Base-by-base conservation (phyloP, 2,329 filamentous ascomycete species). In the Fusarium sp. region DNA sequence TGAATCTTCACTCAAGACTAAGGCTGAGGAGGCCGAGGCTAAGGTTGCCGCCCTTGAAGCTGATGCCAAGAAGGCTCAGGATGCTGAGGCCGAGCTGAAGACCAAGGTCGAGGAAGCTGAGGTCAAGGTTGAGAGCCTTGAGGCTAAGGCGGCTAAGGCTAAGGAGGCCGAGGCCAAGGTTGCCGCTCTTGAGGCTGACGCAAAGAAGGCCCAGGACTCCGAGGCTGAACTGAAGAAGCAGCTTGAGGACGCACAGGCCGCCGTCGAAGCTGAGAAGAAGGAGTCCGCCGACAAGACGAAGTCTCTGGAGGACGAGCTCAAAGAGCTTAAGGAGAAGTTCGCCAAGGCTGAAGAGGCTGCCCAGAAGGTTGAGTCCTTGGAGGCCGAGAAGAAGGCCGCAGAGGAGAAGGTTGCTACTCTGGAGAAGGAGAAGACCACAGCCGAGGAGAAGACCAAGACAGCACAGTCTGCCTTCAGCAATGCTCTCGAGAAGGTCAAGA, bases 261-360 rank as follows among this genome's bases (percentile, higher is more conserved):
- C 54, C 37, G 48, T 56, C 12, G 63, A 73, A 34, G 34, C 62
- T 2, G 70, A 71, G 37, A 70, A 64, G 48, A 61, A 70, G 55
- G 58, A 64, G 37, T 62, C 70, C n/a, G 34, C 48, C 12, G 57
- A 73, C 46, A 72, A 71, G 61, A 69, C 51, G 25, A 53, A 73
- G 56, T 54, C 66, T 44, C 48, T 69, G 10, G 65, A 69, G 56
- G 67, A 64, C 14, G 68, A 70, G 34, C 57, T 70, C 7, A 52
- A 61, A n/a, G 67, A 68, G 34, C 58, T 71, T 20, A 69, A 70
- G 59, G 68, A 71, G 52, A 70, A 70, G 59, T 52, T 66, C n/a
- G 63, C 64, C 27, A 64, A 70, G 54, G 45, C 62, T 18, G 44
- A 58, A 40, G 57, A 72, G 52, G 54, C 61, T 18, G 61, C 58